Evolutionary conservation across 2,329 filamentous ascomycete genomes (phyloP), one percentile per base, ranked within the genome.

Genomic region (Alternaria sp.): DNA sequence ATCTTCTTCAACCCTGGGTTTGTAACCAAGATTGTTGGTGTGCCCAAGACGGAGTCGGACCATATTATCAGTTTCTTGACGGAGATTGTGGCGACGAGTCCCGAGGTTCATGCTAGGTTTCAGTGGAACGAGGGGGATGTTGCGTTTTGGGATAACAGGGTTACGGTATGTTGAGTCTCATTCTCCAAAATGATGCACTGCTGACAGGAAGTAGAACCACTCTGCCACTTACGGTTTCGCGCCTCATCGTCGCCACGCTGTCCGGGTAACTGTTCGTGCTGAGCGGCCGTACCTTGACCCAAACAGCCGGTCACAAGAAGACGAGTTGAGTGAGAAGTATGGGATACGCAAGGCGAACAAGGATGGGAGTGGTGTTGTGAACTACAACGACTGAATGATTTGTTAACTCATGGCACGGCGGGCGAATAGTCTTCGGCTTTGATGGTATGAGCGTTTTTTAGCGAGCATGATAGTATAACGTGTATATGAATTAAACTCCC

Each of bases 21-120:
- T 68, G 85, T 87, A 6, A 87, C 83, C 9, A 84, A 84, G 64
- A 88, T 88, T 53, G 82, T 87, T n/a, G 87, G 87, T 3, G 81
- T 88, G 3, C 86, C 87, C 3, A 87, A 87, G 67, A 83, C 82
- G 0, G 87, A 88, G 75, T 84, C 81, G 33, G 84, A 87, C 66
- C 78, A 82, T 45, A 86, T 87, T 65, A 82, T 88, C 63, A 71
- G 75, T 3, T 82, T 84, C 50, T 79, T 89, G 33, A 87, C 86
- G 33, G 84, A 87, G 69, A 79, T 88, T 23, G 82, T 88, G 7
- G 78, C 84, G 3, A 86, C 85, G 2, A 87, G 84, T 7, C 89
- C 90, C 45, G 91, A 94, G 76, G 83, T 90, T 63, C 90, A 93
- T 70, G 89, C 87, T 6, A 85, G 90, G 18, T 88, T 90, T 72